Conservation (phyloP, 1,284 basidiomycete species). For the Fomitopsis betulina region DNA sequence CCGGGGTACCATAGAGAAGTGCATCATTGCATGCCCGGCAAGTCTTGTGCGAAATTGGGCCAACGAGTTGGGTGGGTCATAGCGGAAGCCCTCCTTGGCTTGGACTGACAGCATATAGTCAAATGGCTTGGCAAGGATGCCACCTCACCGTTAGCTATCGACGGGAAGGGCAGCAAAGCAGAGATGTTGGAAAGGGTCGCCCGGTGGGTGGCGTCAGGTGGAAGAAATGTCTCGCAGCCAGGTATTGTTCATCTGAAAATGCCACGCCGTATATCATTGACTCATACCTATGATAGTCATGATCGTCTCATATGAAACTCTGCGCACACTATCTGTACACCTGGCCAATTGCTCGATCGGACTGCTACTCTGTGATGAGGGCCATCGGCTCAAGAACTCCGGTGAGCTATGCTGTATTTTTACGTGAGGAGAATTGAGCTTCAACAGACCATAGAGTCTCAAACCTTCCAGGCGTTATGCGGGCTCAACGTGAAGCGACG, state of each 20-base stretch:
- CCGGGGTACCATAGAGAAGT: slow-evolving; percentile 92
- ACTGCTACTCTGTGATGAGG: slow-evolving; percentile 92
- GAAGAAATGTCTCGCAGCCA: slow-evolving; percentile 86
- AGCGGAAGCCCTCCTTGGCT: not conserved
- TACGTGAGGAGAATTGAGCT: not conserved
- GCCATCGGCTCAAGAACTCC: slow-evolving; percentile 96
- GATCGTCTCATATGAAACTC: slow-evolving; percentile 98
- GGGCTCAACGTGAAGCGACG: slow-evolving; percentile 87
- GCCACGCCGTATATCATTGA: no score
- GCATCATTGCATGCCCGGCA: slow-evolving; percentile 96
- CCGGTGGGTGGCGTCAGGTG: slow-evolving; percentile 84
- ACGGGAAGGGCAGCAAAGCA: slow-evolving; percentile 86
- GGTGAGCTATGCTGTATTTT: slow-evolving; percentile 42
- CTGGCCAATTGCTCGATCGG: slow-evolving; percentile 83
- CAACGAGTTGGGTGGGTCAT: slow-evolving; percentile 80
- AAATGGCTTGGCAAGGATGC: slow-evolving; percentile 93
- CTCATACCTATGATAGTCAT: slow-evolving; percentile 59
- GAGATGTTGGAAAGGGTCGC: slow-evolving; percentile 77
- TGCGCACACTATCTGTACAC: slow-evolving; percentile 78
- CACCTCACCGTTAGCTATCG: slow-evolving; percentile 78
- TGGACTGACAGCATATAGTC: slow-evolving; percentile 37
- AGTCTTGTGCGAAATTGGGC: slow-evolving; percentile 99
- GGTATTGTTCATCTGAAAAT: slow-evolving; percentile 44
- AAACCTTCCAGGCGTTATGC: slow-evolving; percentile 87
- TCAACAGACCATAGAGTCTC: slow-evolving; percentile 55